Base-by-base conservation (phyloP, 2,329 filamentous ascomycete genomes). In the Penicillium sp. region DNA sequence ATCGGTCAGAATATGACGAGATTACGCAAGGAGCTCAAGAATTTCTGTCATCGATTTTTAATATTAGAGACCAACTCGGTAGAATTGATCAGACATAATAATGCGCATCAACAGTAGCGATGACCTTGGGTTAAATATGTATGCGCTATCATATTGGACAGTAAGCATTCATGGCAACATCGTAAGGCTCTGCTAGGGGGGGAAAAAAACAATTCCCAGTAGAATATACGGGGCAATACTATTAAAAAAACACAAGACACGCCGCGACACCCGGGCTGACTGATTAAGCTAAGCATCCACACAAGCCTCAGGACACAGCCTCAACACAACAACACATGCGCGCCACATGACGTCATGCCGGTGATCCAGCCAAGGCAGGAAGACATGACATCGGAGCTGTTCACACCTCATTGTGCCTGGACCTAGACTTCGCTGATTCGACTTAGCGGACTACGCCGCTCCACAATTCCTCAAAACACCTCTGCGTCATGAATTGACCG, bases 401-500 rank as follows among this genome's bases (percentile, higher is more conserved):
- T 20, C 27, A 13, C 13, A 33, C 27, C 36, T 4, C 20, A 22
- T 28, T 36, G 46, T 51, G 10, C 48, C 46, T 56, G 45, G 48
- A 46, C 44, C 39, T 27, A 25, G 39, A 41, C 5, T n/a, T 41
- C 8, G 36, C 24, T 13, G 24, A 35, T 35, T 48, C 43, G 41
- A 27, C 16, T 45, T 44, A 39, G 24, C 10, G 13, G 14, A 10
- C 20, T n/a, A 18, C 22, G 42, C 14, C 13, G 39, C 36, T 25
- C 24, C 33, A 48, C 42, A 40, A 46, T 25, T 31, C 11, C 22
- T 16, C 8, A 11, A 38, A 46, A 53, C 53, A 44, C 46, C 53
- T 42, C 28, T 53, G 54, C 55, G 55, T 57, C 53, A 57, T 57
- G 55, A 22, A 44, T 47, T 56, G 47, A 51, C 27, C 43, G 39